Evolutionary conservation across 768 basidiomycete species (phyloP).

Genomic region (Peribolospora baueri): DNA sequence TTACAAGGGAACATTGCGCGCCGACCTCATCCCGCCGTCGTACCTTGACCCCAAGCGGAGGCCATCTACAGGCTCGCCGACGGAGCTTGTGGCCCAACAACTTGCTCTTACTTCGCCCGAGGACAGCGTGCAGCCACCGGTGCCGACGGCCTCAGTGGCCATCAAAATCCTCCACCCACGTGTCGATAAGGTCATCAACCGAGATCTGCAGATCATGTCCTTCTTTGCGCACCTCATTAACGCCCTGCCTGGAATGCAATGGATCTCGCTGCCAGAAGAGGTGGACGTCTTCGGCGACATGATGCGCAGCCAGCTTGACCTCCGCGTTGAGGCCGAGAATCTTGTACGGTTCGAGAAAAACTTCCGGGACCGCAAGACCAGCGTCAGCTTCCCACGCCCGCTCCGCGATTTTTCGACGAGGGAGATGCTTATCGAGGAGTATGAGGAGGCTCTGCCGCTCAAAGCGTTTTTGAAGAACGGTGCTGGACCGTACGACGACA

Average conservation of each 20-base stretch:
- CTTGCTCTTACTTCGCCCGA: conserved; percentile 9
- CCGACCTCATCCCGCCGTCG: conserved; percentile 59
- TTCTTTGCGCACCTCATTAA: conserved; percentile 65
- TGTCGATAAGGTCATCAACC: conserved; percentile 51
- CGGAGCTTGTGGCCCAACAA: not conserved
- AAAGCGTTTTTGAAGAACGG: conserved; percentile 70
- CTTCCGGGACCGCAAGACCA: conserved; percentile 46
- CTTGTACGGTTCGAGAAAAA: conserved; percentile 61
- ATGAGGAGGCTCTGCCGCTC: conserved; percentile 69
- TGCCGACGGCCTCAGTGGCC: conserved; percentile 68
- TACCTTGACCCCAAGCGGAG: conserved; percentile 46
- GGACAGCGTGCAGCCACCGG: conserved; percentile 32
- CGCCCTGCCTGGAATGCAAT: conserved; percentile 72
- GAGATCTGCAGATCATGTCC: conserved; percentile 84
- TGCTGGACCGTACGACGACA: conserved; percentile 70
- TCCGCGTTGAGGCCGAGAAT: conserved; percentile 74
- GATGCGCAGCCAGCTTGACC: conserved; percentile 87
- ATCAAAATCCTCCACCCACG: conserved; percentile 87
- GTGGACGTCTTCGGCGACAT: conserved; percentile 80
- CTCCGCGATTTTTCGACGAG: conserved; percentile 53
- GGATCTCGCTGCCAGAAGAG: conserved; percentile 88
- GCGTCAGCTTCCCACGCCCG: conserved; percentile 75
- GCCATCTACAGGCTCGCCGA: not conserved
- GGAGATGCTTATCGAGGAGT: conserved; percentile 76
- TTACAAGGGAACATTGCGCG: conserved; percentile 62